A percentile compares a stretch with the other conserved stretches of the same genome.
These are phyloP conservation scores for Endocladia muricata DNA, from an alignment of 31 red algal genomes.

Conservation along the genomic window DNA sequence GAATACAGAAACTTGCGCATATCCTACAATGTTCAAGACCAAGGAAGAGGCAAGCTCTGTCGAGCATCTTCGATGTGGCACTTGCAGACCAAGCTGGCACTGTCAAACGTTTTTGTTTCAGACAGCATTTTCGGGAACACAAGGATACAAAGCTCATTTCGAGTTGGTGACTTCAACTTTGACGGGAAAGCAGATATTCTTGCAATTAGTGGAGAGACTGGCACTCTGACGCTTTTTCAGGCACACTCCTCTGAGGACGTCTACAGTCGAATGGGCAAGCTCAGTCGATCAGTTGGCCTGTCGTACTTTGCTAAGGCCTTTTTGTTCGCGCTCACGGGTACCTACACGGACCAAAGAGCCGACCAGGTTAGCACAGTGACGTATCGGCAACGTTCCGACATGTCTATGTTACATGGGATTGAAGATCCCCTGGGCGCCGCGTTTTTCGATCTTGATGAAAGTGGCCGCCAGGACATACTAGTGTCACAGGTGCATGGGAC, in stretches of 20 bases:
- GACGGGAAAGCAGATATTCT: conserved; percentile 55
- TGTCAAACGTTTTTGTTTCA: conserved; percentile 32
- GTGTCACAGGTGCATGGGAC: conserved; percentile 50
- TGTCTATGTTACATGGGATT: conserved; percentile 24
- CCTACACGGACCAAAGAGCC: neutral
- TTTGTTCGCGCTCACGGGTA: conserved; percentile 44
- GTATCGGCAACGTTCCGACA: conserved; percentile 10
- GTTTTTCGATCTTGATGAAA: conserved; percentile 78
- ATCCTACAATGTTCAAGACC: conserved; percentile 34
- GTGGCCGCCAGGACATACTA: conserved; percentile 80
- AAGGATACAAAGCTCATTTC: conserved; percentile 31
- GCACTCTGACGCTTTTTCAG: conserved; percentile 36
- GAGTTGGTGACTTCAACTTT: conserved; percentile 67
- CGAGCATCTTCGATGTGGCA: conserved; percentile 39
- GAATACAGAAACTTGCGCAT: conserved; percentile 20
- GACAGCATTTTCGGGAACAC: conserved; percentile 22
- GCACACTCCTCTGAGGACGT: neutral
- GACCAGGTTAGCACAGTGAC: neutral
- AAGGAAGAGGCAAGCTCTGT: conserved; percentile 28
- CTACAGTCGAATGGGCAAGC: neutral
- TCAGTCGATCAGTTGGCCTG: conserved; percentile 10
- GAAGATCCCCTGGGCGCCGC: conserved; percentile 61
- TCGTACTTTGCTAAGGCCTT: conserved; percentile 8
- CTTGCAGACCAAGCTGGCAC: conserved; percentile 27
- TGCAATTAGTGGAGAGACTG: conserved; percentile 43